Percentiles rank a stretch among this genome's conserved stretches.
Conservation (phyloP, 2,329 filamentous ascomycete species). For the Xylariaceae sp. region DNA sequence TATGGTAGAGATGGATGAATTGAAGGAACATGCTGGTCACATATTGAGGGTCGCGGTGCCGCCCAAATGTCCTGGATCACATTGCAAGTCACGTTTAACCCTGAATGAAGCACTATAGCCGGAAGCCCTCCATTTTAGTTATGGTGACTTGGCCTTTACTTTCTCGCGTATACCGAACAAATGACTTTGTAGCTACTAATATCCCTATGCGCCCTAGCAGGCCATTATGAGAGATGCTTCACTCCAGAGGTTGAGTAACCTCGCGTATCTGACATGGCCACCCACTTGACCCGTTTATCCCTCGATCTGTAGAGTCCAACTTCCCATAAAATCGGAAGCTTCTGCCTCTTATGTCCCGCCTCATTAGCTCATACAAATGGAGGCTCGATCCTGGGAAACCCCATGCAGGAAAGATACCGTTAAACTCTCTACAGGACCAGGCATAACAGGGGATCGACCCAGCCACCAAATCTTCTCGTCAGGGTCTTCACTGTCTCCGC, state of each 20-base stretch:
- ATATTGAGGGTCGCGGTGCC: neutral
- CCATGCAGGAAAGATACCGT: neutral
- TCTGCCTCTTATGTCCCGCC: neutral
- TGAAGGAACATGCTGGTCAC: neutral
- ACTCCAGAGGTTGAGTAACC: neutral
- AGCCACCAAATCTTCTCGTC: slow-evolving; percentile 55
- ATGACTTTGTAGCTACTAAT: neutral
- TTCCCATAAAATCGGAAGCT: neutral
- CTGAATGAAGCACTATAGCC: neutral
- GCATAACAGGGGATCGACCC: slow-evolving; percentile 60
- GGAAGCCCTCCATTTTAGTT: neutral
- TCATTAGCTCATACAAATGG: neutral
- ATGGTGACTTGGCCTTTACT: neutral
- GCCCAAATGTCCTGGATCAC: neutral
- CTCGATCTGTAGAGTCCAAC: slow-evolving; percentile 25
- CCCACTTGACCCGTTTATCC: slow-evolving; percentile 28
- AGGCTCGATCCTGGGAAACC: neutral
- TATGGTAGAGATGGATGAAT: neutral
- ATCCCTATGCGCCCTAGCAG: neutral
- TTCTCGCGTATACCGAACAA: neutral
- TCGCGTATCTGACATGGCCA: slow-evolving; percentile 22
- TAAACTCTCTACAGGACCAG: slow-evolving; percentile 48
- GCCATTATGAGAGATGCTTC: neutral
- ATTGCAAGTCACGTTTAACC: neutral
- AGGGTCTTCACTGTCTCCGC: slow-evolving; percentile 61